phyloP scores from a whole-genome alignment of 805 yeast species.

The Wickerhamomyces strasburgensis region DNA sequence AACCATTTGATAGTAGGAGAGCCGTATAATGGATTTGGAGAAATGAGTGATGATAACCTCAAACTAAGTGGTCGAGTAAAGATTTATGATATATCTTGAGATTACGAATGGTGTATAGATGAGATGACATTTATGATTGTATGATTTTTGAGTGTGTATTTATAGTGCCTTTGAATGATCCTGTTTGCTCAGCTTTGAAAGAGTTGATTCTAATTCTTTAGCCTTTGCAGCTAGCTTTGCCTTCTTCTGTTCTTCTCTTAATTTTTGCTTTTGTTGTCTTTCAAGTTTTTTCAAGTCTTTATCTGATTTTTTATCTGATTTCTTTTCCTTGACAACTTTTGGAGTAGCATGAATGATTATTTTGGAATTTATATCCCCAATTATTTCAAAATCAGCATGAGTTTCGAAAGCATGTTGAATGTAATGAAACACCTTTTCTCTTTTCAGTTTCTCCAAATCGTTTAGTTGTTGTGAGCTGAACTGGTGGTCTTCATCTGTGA shows the following conservation, averaged over 20 bases:
- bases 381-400: slow-evolving; percentile 20
- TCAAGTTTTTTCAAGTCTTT: slow-evolving; percentile 18
- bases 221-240: slow-evolving; percentile 15
- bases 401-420: slow-evolving; percentile 26
- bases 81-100: slow-evolving; percentile 9
- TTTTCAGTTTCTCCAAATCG: slow-evolving; percentile 30
- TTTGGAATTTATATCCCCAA: slow-evolving; percentile 28
- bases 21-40: slow-evolving; percentile 32
- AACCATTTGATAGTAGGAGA: slow-evolving; percentile 34
- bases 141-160: slow-evolving; percentile 6
- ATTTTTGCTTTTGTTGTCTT: slow-evolving; percentile 21
- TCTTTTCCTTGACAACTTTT: slow-evolving; percentile 15
- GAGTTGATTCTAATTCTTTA: slow-evolving; percentile 10
- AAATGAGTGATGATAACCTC: slow-evolving; percentile 19
- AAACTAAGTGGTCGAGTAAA: slow-evolving; percentile 32
- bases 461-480: slow-evolving; percentile 14
- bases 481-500: slow-evolving; percentile 13
- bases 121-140: neutral
- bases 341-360: slow-evolving; percentile 26
- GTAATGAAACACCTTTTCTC: slow-evolving; percentile 29
- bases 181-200: slow-evolving; percentile 1
- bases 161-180: neutral
- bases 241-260: slow-evolving; percentile 22
- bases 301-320: slow-evolving; percentile 12
- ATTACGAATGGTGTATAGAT: neutral